These are phyloP conservation scores for Rhynchosporium agropyri DNA, from an alignment of 2,329 filamentous ascomycete genomes.

Conservation along the genomic window DNA sequence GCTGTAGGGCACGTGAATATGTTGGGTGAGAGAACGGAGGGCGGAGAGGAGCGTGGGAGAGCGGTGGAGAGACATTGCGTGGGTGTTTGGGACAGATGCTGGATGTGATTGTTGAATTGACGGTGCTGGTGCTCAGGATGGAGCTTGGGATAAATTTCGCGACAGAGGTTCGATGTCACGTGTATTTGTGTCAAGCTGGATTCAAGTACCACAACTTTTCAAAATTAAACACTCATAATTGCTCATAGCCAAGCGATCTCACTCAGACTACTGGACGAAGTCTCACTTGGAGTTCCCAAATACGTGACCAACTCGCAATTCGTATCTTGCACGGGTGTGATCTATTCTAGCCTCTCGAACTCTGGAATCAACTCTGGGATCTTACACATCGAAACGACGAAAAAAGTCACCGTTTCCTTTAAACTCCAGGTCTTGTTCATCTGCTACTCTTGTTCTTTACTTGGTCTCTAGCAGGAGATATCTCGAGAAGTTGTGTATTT, in stretches of 20 bases:
- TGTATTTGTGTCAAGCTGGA: background rate
- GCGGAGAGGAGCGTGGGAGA: constrained; percentile 36
- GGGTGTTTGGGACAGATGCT: constrained; percentile 8
- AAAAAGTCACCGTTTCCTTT: too few relatives aligned
- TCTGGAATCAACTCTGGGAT: too few relatives aligned
- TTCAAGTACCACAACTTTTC: too few relatives aligned
- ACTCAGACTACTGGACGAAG: too few relatives aligned
- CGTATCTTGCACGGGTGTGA: too few relatives aligned
- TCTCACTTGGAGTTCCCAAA: too few relatives aligned
- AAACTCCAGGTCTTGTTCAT: too few relatives aligned
- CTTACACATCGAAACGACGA: too few relatives aligned
- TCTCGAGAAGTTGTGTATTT: background rate
- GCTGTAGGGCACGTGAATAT: constrained; percentile 7
- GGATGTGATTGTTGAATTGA: constrained; percentile 13
- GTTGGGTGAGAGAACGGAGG: constrained; percentile 28
- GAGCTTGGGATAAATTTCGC: constrained; percentile 18
- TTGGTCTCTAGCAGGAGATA: background rate
- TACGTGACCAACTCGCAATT: too few relatives aligned
- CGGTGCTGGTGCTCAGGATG: constrained; percentile 13
- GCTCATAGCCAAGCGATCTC: too few relatives aligned
- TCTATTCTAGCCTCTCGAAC: too few relatives aligned
- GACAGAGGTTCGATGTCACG: constrained; percentile 17
- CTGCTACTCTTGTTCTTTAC: background rate
- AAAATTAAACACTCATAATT: too few relatives aligned
- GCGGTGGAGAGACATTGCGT: constrained; percentile 5